phyloP scores from a whole-genome alignment of 2,329 filamentous ascomycete genomes.

The Lachnellula subtilissima region DNA sequence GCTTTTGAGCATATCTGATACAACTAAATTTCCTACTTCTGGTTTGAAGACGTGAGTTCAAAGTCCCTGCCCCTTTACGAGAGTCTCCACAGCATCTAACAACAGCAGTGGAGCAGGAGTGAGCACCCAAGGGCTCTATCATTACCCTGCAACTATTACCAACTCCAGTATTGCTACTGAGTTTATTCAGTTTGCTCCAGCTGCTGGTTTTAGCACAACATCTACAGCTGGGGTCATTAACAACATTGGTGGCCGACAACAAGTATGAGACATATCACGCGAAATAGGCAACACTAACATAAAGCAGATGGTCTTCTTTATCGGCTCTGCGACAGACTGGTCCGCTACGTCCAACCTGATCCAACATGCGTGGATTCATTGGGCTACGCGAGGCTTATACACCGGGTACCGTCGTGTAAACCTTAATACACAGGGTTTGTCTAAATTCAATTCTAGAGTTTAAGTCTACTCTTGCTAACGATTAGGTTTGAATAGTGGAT shows the following conservation, averaged over 20 bases:
- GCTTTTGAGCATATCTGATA: constrained; percentile 49
- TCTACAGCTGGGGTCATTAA: constrained; percentile 57
- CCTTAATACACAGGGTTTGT: constrained; percentile 23
- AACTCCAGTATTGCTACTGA: constrained; percentile 49
- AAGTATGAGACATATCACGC: constrained; percentile 27
- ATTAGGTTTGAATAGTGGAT: constrained; percentile 39
- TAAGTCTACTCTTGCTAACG: constrained; percentile 13
- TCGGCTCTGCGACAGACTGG: constrained; percentile 43
- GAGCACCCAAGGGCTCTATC: constrained; percentile 49
- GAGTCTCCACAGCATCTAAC: neutral
- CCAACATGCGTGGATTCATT: constrained; percentile 59
- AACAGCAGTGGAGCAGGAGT: constrained; percentile 37
- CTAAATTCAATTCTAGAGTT: neutral
- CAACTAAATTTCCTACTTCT: constrained; percentile 48
- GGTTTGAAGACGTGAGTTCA: constrained; percentile 42
- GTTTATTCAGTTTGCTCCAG: constrained; percentile 49
- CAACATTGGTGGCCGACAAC: constrained; percentile 50
- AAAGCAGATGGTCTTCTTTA: constrained; percentile 53
- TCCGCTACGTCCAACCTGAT: constrained; percentile 49
- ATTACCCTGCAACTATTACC: constrained; percentile 53
- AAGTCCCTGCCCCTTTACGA: neutral
- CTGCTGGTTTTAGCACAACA: constrained; percentile 34
- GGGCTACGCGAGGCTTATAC: constrained; percentile 54
- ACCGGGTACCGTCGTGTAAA: constrained; percentile 24
- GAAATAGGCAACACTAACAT: neutral